These are phyloP conservation scores for Fulvia fulva DNA, from an alignment of 2,329 filamentous ascomycete species.

Conservation along the genomic window DNA sequence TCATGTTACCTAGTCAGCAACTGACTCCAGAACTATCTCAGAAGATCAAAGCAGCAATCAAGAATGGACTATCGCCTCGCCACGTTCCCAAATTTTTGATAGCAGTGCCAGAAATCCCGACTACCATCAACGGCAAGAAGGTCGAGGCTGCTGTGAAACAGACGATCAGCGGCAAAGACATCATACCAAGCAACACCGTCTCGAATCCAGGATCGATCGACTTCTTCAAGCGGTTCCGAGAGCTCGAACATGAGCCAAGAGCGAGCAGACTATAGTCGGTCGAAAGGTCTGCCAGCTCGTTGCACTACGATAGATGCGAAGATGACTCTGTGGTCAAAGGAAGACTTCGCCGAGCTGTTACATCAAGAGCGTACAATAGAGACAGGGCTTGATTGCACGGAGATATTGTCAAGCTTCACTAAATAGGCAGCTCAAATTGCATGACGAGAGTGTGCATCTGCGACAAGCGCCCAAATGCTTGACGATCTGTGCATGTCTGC, in stretches of 20 bases:
- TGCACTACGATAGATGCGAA: background rate
- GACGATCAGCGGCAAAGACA: constrained; percentile 37
- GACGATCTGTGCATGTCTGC: background rate
- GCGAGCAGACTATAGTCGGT: constrained; percentile 18
- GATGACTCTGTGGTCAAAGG: background rate
- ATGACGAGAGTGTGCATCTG: background rate
- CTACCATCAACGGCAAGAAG: constrained; percentile 48
- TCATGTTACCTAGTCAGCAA: constrained; percentile 29
- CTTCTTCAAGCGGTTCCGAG: constrained; percentile 35
- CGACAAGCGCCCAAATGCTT: background rate
- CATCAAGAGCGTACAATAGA: background rate
- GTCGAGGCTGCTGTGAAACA: constrained; percentile 44
- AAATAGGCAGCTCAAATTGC: background rate
- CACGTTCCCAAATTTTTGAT: constrained; percentile 43
- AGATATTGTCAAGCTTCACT: background rate
- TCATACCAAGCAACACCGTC: constrained; percentile 38
- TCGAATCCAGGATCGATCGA: constrained; percentile 38
- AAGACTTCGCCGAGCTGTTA: background rate
- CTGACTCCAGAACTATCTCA: constrained; percentile 27
- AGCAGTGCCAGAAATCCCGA: constrained; percentile 36
- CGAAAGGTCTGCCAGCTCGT: background rate
- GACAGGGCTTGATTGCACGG: background rate
- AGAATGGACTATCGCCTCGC: constrained; percentile 28
- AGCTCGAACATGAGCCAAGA: constrained; percentile 27
- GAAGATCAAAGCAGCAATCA: constrained; percentile 28